Base-by-base conservation (phyloP, 805 yeast species). In the Ogataea pignaliae region DNA sequence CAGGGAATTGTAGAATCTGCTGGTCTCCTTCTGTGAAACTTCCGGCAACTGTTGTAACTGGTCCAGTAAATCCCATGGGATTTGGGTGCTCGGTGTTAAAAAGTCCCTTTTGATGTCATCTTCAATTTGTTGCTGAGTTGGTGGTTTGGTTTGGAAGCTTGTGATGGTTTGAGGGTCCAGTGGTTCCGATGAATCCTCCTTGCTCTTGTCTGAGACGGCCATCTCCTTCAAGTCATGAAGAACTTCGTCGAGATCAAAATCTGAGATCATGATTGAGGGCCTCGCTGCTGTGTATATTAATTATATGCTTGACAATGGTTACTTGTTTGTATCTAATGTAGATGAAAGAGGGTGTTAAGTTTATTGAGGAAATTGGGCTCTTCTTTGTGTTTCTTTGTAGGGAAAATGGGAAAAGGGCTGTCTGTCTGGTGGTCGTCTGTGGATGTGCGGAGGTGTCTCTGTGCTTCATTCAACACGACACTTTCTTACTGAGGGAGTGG, bases 21-120 rank as follows among this genome's bases (percentile, higher is more conserved):
- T 50, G 26, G 45, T 43, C 3, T 61, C 44, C 1, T 57, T 48
- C 44, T 46, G 43, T 31, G 60, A 45, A 18, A 57, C 61, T 4
- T 64, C 57, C 1, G 85, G 87, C 3, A 69, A 60, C 15, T 71
- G 72, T 58, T 88, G 95, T 8, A 88, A 74, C 16, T 78, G 60
- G 55, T 85, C 86, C 8, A 90, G 69, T 51, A 91, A 68, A 39
- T 79, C 83, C 84, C 90, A 80, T 0, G 85, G 71, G 16, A 91
- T 68, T 37, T 71, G 69, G 36, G 73, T 70, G 0, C 81, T 72
- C 0, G 97, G 96, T 13, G 73, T 75, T 31, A 89, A 66, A 42
- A 79, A 81, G 38, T 71, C 74, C 0, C 65, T 54, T 33, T 49
- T 59, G 6, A 75, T 57, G 21, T 58, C 53, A 7, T 40, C 37